Evolutionary conservation across 2,329 filamentous ascomycete species (phyloP), one percentile per base, ranked within the genome.

Genomic region (Colletotrichum plurivorum): DNA sequence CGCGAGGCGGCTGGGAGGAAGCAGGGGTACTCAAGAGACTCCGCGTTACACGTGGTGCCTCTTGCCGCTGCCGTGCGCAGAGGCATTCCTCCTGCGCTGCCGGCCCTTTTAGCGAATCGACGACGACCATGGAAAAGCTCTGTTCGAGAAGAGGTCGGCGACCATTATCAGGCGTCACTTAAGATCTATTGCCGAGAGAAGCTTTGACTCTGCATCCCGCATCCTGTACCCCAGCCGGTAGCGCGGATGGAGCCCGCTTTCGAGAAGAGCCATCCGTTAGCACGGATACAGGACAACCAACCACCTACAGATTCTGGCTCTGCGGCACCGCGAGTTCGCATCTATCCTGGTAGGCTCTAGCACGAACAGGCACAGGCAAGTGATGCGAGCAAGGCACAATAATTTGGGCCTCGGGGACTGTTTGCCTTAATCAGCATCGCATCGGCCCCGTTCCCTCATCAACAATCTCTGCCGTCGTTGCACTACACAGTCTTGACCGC

Each of bases 391-490:
- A 43, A n/a, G 41, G 41, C 41, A 43, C 22, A 25, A 25, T 25
- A 43, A 43, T 43, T 15, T 43, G 49, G 15, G 39, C 15, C 16
- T 49, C 61, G 61, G 65, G 54, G 39, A 49, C 58, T 18, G 46
- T 31, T 64, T 54, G 16, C 27, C 62, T 46, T 39, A 22, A 45
- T 51, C 45, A 43, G 62, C 39, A 61, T 49, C n/a, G 39, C 36
- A 4, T 39, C 51, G 51, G 62, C 51, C 25, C 13, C 39, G 20
- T 36, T 39, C 57, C 43, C 25, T 16, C 55, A 36, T 55, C 18
- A 45, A 48, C 51, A 59, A 64, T 64, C 15, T 69, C 54, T 68
- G 63, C 66, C 66, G 62, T 52, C 52, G 67, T 67, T 69, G 45
- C 67, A 69, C 67, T 22, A 63, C 60, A 45, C 13, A 52, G 52